Conservation (phyloP, 2,329 filamentous ascomycete species). For the Colletotrichum aenigma region DNA sequence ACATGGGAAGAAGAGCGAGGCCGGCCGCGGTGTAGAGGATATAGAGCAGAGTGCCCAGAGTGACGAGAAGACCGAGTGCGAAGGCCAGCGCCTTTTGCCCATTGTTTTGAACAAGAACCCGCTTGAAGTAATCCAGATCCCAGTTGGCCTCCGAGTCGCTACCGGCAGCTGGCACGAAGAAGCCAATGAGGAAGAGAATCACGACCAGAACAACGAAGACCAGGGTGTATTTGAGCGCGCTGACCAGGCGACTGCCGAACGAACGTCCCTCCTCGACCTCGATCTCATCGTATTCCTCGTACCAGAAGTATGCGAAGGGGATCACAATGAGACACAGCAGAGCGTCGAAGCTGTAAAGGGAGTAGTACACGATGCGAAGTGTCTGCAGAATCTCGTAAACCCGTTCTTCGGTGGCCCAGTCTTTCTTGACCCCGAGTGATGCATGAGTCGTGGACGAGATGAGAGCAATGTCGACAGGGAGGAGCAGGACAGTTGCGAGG, state of each 20-base stretch:
- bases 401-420: conserved; percentile 87
- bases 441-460: conserved; percentile 86
- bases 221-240: conserved; percentile 89
- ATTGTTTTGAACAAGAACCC: conserved; percentile 81
- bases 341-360: conserved; percentile 89
- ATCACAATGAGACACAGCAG: conserved; percentile 87
- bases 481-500: conserved; percentile 87
- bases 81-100: conserved; percentile 94
- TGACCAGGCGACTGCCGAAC: conserved; percentile 72
- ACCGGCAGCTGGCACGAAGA: conserved; percentile 86
- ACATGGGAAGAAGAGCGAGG: conserved; percentile 85
- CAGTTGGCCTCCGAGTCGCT: conserved; percentile 68
- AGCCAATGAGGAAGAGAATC: conserved; percentile 87
- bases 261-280: conserved; percentile 81
- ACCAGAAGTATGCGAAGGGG: conserved; percentile 97
- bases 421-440: conserved; percentile 81
- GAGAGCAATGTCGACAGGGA: conserved; percentile 94
- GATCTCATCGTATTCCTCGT: conserved; percentile 95
- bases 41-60: conserved; percentile 85
- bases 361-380: conserved; percentile 89
- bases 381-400: conserved; percentile 80
- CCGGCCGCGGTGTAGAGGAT: conserved; percentile 88
- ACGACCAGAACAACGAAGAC: conserved; percentile 81
- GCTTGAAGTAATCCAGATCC: conserved; percentile 92
- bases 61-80: conserved; percentile 84